A percentile compares a stretch with the other conserved stretches of the same genome.
Evolutionary conservation across 2,329 filamentous ascomycete species (phyloP).

Genomic region (Arachnomyces sp.): DNA sequence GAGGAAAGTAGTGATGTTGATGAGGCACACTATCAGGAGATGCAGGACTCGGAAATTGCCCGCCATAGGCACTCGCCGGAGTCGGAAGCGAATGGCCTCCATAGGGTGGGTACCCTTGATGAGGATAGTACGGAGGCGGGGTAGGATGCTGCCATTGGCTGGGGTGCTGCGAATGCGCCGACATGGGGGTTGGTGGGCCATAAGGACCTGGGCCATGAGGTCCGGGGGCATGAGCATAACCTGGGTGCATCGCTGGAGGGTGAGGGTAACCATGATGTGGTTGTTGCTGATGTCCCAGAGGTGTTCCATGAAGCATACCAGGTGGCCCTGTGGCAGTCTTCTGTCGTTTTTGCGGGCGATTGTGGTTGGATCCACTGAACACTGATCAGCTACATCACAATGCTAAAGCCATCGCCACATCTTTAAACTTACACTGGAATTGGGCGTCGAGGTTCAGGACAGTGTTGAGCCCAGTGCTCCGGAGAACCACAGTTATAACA

Average conservation of each 20-base stretch:
- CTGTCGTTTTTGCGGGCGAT: slow-evolving; percentile 20
- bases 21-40: slow-evolving; percentile 7
- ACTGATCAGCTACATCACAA: slow-evolving; percentile 5
- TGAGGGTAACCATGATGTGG: slow-evolving; percentile 15
- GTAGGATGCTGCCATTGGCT: slow-evolving; percentile 16
- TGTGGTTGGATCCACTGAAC: slow-evolving; percentile 8
- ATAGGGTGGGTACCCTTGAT: slow-evolving; percentile 17
- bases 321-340: slow-evolving; percentile 12
- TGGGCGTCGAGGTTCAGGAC: slow-evolving; percentile 24
- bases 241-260: slow-evolving; percentile 12
- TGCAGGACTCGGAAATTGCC: slow-evolving; percentile 11
- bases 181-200: slow-evolving; percentile 15
- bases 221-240: no score
- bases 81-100: slow-evolving; percentile 15
- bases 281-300: slow-evolving; percentile 14
- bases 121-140: slow-evolving; percentile 12
- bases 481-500: slow-evolving; percentile 29
- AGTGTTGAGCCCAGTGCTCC: slow-evolving; percentile 27
- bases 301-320: slow-evolving; percentile 11
- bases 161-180: slow-evolving; percentile 10
- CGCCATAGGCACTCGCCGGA: slow-evolving; percentile 13
- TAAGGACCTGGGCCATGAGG: slow-evolving; percentile 9
- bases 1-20: slow-evolving; percentile 11
- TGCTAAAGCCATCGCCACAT: no score
- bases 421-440: slow-evolving; percentile 23